phyloP scores from a whole-genome alignment of 2,329 filamentous ascomycete species.

The Sporothrix schenckii region DNA sequence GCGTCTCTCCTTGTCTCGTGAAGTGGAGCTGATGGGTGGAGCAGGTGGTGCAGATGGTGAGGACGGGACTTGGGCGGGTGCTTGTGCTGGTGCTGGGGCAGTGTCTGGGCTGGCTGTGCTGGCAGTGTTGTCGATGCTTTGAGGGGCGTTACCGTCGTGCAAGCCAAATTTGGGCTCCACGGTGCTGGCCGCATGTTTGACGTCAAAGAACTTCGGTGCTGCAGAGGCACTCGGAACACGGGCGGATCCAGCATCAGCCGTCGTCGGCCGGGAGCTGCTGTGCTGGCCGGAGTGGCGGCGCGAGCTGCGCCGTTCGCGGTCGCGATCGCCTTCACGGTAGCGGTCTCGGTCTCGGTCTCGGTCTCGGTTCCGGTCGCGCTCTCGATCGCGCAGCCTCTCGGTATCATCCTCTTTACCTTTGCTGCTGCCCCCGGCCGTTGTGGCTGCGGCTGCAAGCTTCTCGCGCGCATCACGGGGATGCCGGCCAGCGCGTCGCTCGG shows the following conservation, averaged over 20 bases:
- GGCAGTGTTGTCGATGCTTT: slow-evolving; percentile 32
- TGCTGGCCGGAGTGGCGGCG: slow-evolving; percentile 35
- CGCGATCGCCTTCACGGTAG: slow-evolving; percentile 34
- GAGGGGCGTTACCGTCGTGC: slow-evolving; percentile 42
- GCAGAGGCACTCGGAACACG: background rate
- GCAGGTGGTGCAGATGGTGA: slow-evolving; percentile 1
- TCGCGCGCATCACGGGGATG: slow-evolving; percentile 39
- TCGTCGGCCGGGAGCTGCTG: slow-evolving; percentile 33
- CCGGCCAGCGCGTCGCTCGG: slow-evolving; percentile 48
- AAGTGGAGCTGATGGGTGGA: slow-evolving; percentile 22
- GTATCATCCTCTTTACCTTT: slow-evolving; percentile 36
- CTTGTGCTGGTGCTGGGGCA: slow-evolving; percentile 25
- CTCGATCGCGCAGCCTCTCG: slow-evolving; percentile 37
- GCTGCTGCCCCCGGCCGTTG: slow-evolving; percentile 34
- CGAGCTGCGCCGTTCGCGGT: slow-evolving; percentile 38
- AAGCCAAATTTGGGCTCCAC: slow-evolving; percentile 42
- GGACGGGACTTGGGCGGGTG: background rate
- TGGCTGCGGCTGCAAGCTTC: slow-evolving; percentile 34
- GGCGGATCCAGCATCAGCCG: slow-evolving; percentile 26
- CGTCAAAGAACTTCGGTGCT: slow-evolving; percentile 39
- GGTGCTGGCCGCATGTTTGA: slow-evolving; percentile 40
- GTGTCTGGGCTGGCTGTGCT: slow-evolving; percentile 24
- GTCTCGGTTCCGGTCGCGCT: slow-evolving; percentile 37
- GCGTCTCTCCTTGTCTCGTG: slow-evolving; percentile 28
- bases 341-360: slow-evolving; percentile 36